Percentiles rank a stretch among this genome's conserved stretches.
phyloP scores from a whole-genome alignment of 805 yeast genomes.

The Komagataella pseudopastoris region DNA sequence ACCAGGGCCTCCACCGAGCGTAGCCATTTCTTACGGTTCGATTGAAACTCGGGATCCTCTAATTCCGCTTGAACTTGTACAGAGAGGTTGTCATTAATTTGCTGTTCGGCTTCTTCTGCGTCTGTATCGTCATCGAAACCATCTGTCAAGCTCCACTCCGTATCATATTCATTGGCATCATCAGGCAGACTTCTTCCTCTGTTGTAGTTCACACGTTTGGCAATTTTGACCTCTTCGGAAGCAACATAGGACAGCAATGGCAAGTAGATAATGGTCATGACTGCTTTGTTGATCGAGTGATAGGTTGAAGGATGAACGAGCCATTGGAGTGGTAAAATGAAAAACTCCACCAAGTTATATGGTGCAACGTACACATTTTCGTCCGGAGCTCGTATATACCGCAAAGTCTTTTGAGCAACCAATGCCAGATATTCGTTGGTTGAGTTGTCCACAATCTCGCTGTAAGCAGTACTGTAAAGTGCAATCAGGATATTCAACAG shows the following conservation, averaged over 20 bases:
- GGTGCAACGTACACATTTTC: constrained; percentile 79
- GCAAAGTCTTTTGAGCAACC: constrained; percentile 70
- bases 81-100: constrained; percentile 24
- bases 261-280: constrained; percentile 54
- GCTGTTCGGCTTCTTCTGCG: constrained; percentile 14
- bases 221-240: constrained; percentile 47
- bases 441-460: constrained; percentile 69
- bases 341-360: constrained; percentile 56
- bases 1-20: constrained; percentile 31
- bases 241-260: constrained; percentile 56
- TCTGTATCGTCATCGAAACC: constrained; percentile 38
- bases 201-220: constrained; percentile 61
- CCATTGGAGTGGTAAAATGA: constrained; percentile 27
- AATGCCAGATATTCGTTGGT: constrained; percentile 76
- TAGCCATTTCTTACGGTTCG: constrained; percentile 35
- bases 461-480: constrained; percentile 73
- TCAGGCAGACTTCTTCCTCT: constrained; percentile 50
- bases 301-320: constrained; percentile 19
- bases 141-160: constrained; percentile 76
- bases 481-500: constrained; percentile 78
- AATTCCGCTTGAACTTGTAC: constrained; percentile 50
- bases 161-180: constrained; percentile 67
- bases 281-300: constrained; percentile 28
- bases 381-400: constrained; percentile 83
- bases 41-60: constrained; percentile 56